Conservation (phyloP, 768 basidiomycete genomes). For the Cystobasidium tubakii region DNA sequence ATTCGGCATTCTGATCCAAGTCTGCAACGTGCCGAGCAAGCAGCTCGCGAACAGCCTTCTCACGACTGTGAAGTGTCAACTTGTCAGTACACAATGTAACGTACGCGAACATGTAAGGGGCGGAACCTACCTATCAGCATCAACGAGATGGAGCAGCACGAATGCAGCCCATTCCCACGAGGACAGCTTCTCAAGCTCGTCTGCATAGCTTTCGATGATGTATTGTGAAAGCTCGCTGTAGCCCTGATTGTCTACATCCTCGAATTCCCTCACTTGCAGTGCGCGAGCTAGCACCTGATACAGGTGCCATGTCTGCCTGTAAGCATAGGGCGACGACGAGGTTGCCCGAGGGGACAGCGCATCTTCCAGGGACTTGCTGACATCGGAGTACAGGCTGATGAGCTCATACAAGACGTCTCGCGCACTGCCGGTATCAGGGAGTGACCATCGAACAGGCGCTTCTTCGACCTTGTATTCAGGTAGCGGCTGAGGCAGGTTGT, state of each 20-base stretch:
- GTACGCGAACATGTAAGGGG: neutral
- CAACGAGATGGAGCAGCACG: conserved; percentile 80
- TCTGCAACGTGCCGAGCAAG: conserved; percentile 56
- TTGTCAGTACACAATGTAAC: neutral
- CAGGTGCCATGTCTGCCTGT: conserved; percentile 82
- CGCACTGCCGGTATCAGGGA: neutral
- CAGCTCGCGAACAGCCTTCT: conserved; percentile 73
- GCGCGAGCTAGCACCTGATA: conserved; percentile 80
- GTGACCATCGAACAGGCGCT: neutral
- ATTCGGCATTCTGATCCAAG: conserved; percentile 42
- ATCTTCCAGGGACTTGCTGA: conserved; percentile 63
- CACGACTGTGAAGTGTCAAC: conserved; percentile 56
- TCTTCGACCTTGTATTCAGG: conserved; percentile 56
- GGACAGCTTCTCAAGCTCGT: conserved; percentile 73
- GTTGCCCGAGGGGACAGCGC: conserved; percentile 69
- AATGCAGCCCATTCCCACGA: conserved; percentile 81
- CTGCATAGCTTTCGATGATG: conserved; percentile 75
- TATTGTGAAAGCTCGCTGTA: conserved; percentile 78
- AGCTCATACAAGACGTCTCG: conserved; percentile 73
- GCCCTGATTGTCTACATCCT: conserved; percentile 67
- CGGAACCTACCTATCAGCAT: conserved; percentile 64
- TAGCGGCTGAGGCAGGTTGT: conserved; percentile 47
- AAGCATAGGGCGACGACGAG: conserved; percentile 68
- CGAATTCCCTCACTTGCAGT: conserved; percentile 75
- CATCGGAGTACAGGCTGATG: conserved; percentile 59